Percentiles rank a stretch among this genome's conserved stretches.
These are phyloP conservation scores for Fusarium penzigii DNA, from an alignment of 2,329 filamentous ascomycete species.

Conservation along the genomic window DNA sequence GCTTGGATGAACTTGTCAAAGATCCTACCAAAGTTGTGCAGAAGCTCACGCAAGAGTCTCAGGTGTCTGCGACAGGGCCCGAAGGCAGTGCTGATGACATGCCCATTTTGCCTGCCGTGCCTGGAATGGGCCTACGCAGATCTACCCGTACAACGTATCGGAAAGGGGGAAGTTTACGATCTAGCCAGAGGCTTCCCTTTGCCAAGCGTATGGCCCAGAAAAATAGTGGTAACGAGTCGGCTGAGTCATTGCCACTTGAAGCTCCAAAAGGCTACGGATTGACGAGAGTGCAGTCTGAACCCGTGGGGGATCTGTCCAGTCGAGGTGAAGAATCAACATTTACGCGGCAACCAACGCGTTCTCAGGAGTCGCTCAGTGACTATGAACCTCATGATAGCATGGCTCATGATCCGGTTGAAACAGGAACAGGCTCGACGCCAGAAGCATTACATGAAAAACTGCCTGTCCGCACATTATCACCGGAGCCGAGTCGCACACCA, in stretches of 20 bases:
- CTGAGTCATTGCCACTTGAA: slow-evolving; percentile 41
- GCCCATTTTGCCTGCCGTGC: slow-evolving; percentile 79
- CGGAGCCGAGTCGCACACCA: slow-evolving; percentile 24
- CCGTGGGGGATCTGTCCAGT: slow-evolving; percentile 56
- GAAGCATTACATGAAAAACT: slow-evolving; percentile 35
- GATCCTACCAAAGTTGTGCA: slow-evolving; percentile 74
- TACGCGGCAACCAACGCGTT: slow-evolving; percentile 50
- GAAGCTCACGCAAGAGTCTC: slow-evolving; percentile 62
- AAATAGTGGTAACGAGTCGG: slow-evolving; percentile 58
- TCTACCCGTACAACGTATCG: slow-evolving; percentile 92
- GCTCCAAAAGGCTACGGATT: slow-evolving; percentile 54
- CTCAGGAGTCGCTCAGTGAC: slow-evolving; percentile 43
- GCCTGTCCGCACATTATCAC: slow-evolving; percentile 37
- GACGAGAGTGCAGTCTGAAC: slow-evolving; percentile 70
- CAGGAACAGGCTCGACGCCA: slow-evolving; percentile 16
- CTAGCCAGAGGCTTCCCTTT: slow-evolving; percentile 72
- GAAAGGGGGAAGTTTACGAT: slow-evolving; percentile 79
- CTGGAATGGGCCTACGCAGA: slow-evolving; percentile 77
- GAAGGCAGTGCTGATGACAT: slow-evolving; percentile 65
- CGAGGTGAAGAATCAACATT: slow-evolving; percentile 54
- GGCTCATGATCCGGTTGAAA: slow-evolving; percentile 36
- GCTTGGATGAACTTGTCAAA: slow-evolving; percentile 78
- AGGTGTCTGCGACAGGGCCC: slow-evolving; percentile 44
- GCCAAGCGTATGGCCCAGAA: slow-evolving; percentile 69
- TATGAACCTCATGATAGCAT: slow-evolving; percentile 48